Evolutionary conservation across 352 stramenopile species (phyloP).

Genomic region (Phytopythium cucurbitacearum): DNA sequence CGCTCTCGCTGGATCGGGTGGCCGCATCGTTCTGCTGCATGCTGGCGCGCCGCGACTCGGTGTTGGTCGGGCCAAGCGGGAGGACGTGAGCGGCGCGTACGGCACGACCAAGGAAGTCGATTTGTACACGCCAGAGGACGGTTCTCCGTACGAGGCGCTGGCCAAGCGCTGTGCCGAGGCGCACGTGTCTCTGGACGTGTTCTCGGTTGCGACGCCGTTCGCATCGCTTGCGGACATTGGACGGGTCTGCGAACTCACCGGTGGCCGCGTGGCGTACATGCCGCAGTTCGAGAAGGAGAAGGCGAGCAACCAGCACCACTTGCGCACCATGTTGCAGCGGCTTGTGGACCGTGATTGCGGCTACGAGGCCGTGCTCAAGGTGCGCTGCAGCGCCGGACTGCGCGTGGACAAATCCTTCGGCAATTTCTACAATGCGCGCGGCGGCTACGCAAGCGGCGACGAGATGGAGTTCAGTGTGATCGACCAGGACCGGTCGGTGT

Average conservation of each 20-base stretch:
- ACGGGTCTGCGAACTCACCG: constrained; percentile 80
- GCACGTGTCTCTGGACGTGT: constrained; percentile 85
- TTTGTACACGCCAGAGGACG: constrained; percentile 68
- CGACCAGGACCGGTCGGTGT: constrained; percentile 79
- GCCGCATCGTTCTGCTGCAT: constrained; percentile 72
- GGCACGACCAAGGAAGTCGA: constrained; percentile 85
- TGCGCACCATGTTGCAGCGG: constrained; percentile 67
- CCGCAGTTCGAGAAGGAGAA: constrained; percentile 85
- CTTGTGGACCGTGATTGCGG: constrained; percentile 71
- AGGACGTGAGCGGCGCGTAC: constrained; percentile 77
- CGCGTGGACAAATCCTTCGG: constrained; percentile 85
- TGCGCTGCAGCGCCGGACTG: constrained; percentile 79
- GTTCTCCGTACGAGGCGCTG: constrained; percentile 50
- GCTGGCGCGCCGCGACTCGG: constrained; percentile 69
- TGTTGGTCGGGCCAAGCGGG: constrained; percentile 70
- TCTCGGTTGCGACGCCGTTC: constrained; percentile 82
- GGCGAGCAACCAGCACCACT: constrained; percentile 75
- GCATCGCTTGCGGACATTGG: constrained; percentile 77
- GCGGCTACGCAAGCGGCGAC: constrained; percentile 57
- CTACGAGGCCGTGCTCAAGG: constrained; percentile 88
- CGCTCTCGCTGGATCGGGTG: constrained; percentile 51
- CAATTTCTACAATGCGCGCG: constrained; percentile 65
- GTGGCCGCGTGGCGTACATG: constrained; percentile 82
- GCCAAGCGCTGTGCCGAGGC: constrained; percentile 63
- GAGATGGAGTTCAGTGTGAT: constrained; percentile 90